These are phyloP conservation scores for Lenzites betulinus DNA, from an alignment of 768 basidiomycete species.

Conservation along the genomic window DNA sequence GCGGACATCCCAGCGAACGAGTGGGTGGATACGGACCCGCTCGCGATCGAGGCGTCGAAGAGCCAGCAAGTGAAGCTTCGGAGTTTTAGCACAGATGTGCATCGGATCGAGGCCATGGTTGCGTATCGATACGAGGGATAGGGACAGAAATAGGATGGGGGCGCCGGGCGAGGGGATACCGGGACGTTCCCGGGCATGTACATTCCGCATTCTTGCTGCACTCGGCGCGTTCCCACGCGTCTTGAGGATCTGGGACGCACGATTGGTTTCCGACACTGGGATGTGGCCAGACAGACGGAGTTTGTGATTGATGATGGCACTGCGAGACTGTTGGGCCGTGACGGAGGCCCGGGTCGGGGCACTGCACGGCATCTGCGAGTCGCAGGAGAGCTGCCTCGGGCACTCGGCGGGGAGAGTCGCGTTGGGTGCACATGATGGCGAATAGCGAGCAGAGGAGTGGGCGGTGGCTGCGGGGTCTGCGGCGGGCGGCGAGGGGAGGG, in stretches of 20 bases:
- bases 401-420: neutral
- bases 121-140: constrained; percentile 92
- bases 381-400: neutral
- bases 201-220: neutral
- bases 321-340: constrained; percentile 10
- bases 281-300: neutral
- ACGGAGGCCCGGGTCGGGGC: constrained; percentile 10
- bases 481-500: neutral
- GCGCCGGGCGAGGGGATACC: constrained; percentile 12
- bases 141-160: constrained; percentile 4
- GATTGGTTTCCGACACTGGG: constrained; percentile 14
- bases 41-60: constrained; percentile 91
- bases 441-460: neutral
- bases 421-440: neutral
- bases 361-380: neutral
- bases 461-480: neutral
- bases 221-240: neutral
- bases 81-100: constrained; percentile 97
- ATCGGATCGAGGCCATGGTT: constrained; percentile 96
- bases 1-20: constrained; percentile 90
- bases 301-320: constrained; percentile 16
- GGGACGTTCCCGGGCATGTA: neutral
- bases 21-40: constrained; percentile 95
- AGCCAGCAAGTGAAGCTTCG: constrained; percentile 93
- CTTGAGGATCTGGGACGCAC: neutral